Evolutionary conservation across 306 rosid species (phyloP), one percentile per base, ranked within the genome.

Genomic region (Vachellia collinsii): DNA sequence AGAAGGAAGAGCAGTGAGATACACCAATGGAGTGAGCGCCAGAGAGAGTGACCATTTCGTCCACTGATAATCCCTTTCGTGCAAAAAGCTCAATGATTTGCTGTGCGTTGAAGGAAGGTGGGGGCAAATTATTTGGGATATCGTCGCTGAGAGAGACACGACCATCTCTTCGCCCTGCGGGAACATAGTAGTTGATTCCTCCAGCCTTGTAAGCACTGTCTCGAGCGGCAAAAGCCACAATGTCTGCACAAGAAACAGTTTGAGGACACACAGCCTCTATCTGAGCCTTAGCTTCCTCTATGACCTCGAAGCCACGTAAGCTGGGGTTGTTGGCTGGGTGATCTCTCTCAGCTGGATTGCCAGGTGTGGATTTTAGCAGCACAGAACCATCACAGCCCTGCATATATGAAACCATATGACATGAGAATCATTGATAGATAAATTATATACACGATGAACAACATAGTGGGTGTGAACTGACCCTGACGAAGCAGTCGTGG

Each of bases 21-120:
- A 70, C 90, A 3, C 87, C 90, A 75, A 87, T 58, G 0, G 90
- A 87, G 48, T 87, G 90, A 0, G 89, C 86, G 2, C 89, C 89
- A 0, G 86, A 83, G 8, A 87, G 85, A 5, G 85, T 87, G 11
- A 87, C 87, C 0, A 16, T 25, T 61, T 63, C n/a, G n/a, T n/a
- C n/a, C n/a, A n/a, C n/a, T n/a, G n/a, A n/a, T n/a, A n/a, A n/a
- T n/a, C n/a, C n/a, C 68, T 48, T 48, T 48, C 1, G 6, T 2
- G 43, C 42, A 14, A 64, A 64, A 36, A 8, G 8, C 5, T 64
- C 22, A 64, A 64, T 13, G 22, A 64, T n/a, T 64, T 64, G 70
- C 11, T 36, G 9, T 7, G 70, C 11, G 9, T 64, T 16, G 20
- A 64, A 64, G 70, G 22, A 64, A 64, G 70, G 43, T 11, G n/a